Evolutionary conservation across 1,284 basidiomycete species (phyloP), one percentile per base, ranked within the genome.

Genomic region (Gymnopus androsaceus): DNA sequence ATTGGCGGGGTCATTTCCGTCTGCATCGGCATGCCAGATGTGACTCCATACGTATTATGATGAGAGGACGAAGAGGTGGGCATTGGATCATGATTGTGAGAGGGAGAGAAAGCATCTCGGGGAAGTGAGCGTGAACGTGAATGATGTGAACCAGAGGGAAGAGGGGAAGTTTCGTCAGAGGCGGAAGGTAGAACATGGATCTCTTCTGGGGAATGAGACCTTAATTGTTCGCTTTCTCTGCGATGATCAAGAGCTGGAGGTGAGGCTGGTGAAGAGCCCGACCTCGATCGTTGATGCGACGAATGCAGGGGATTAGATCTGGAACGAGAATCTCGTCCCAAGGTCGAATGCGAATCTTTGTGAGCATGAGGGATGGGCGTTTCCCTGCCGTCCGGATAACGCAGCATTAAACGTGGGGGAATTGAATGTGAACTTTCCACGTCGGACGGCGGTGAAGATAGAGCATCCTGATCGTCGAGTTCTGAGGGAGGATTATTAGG

Each of bases 371-470:
- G 76, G 63, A 88, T 83, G 31, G 83, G 82, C 12, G 84, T 68
- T 68, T 86, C 82, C 44, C 82, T 69, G 4, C 87, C 86, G 64
- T 87, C 81, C n/a, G 72, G 74, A 64, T 83, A 89, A 56, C 80
- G 79, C 59, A 90, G 70, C 58, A 88, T 71, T 84, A 90, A 88
- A 61, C 80, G 83, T 4, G 87, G 88, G 2, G 87, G 87, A 6
- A 83, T 60, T 0, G 87, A 89, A 63, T 79, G 77, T n/a, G 77
- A 74, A 67, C 85, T 88, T 61, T 77, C 83, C 0, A 75, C 78
- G 58, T 87, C 87, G 19, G 85, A 87, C 33, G 72, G 69, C 4
- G 77, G 73, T 23, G 80, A 75, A 33, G 75, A 75, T 19, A 75
- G 76, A 12, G 77, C 72, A 58, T 62, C 72, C 62, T 75, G 74